Evolutionary conservation across 257 asterid species (phyloP), one percentile per base, ranked within the genome.

Genomic region (Parsonsia alboflavescens): DNA sequence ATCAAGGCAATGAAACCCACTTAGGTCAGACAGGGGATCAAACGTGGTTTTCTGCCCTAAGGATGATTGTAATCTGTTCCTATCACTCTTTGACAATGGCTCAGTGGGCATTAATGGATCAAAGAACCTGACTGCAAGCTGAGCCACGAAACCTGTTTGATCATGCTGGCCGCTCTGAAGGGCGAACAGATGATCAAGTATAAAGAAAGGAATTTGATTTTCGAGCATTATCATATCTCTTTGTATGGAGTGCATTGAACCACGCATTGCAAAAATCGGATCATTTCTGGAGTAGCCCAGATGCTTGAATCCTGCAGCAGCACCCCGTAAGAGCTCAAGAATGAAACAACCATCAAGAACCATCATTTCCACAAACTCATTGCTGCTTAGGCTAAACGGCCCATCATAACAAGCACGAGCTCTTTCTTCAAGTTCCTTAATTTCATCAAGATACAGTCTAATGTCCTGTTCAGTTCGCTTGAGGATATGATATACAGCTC

Each of bases 221-320:
- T 93, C 98, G 0, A 93, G 86, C 98, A 89, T 93, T 12, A 93
- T 93, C 98, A 93, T 93, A 75, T 93, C 98, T 1, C 97, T 84
- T 54, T 88, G 96, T 68, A 89, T 89, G 6, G 93, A 86, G 71
- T 91, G 96, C 97, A 93, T 93, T 2, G 93, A 75, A 1, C 96
- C 96, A 0, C 96, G 88, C 96, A 88, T 91, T 0, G 98, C 91
- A 67, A 93, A 93, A 21, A 91, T 65, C 3, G 96, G 97, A 62
- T 93, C 97, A 33, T 78, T 86, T 72, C 97, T 82, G 0, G 96
- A 86, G 84, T 93, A 93, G 0, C 93, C 96, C 0, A 93, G 86
- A 3, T 46, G 76, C 6, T 80, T 81, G 80, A 93, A 91, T 46
- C 92, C 96, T 6, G 73, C 88, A 6, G 89, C 90, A 8, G 88